Percentiles rank a stretch among this genome's conserved stretches.
phyloP scores from a whole-genome alignment of 2,329 filamentous ascomycete genomes.

The Nothophaeocryptopus gaeumannii region DNA sequence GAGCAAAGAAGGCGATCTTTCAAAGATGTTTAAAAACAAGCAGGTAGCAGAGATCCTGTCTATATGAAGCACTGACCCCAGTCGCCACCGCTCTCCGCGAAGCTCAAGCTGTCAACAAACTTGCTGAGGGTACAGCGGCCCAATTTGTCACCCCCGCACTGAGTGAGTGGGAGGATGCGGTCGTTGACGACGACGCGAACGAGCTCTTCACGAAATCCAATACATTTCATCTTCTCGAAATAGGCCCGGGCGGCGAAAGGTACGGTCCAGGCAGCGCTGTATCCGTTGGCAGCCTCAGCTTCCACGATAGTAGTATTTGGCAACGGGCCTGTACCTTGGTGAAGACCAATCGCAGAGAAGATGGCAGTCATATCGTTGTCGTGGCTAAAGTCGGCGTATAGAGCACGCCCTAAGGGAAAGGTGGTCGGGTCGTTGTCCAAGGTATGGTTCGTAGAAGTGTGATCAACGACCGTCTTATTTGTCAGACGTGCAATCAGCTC shows the following conservation, averaged over 20 bases:
- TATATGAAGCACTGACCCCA: constrained; percentile 63
- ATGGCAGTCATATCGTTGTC: constrained; percentile 83
- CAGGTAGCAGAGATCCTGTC: not conserved
- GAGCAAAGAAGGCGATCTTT: too few relatives aligned
- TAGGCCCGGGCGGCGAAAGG: constrained; percentile 80
- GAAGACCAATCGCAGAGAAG: constrained; percentile 74
- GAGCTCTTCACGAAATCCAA: constrained; percentile 59
- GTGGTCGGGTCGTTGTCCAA: constrained; percentile 65
- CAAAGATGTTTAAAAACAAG: too few relatives aligned
- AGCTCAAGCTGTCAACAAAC: constrained; percentile 73
- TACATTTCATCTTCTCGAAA: constrained; percentile 81
- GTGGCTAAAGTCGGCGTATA: constrained; percentile 91
- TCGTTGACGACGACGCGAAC: constrained; percentile 83
- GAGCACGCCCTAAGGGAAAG: constrained; percentile 64
- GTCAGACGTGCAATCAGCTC: constrained; percentile 83
- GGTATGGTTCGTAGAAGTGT: constrained; percentile 74
- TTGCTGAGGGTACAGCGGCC: constrained; percentile 68
- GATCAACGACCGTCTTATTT: constrained; percentile 63
- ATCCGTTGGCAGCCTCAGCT: constrained; percentile 60
- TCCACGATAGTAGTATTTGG: constrained; percentile 48
- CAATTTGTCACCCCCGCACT: constrained; percentile 66
- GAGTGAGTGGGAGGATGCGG: constrained; percentile 68
- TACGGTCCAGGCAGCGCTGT: constrained; percentile 73
- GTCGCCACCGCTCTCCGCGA: constrained; percentile 67
- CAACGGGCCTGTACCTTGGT: constrained; percentile 59